Base-by-base conservation (phyloP, 1,284 basidiomycete species). In the Trametes sp. region DNA sequence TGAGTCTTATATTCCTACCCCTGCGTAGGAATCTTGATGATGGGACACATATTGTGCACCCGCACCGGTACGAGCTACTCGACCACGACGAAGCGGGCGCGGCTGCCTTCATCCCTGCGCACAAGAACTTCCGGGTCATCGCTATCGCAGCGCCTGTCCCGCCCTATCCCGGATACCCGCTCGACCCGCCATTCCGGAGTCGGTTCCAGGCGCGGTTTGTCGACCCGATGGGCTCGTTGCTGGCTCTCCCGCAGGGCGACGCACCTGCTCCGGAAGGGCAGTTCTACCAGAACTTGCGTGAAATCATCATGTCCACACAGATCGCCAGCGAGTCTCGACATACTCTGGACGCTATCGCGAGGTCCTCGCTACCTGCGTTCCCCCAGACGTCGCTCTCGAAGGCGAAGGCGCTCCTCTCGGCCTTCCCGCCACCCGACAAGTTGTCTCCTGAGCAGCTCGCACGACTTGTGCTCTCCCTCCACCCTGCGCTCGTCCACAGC, bases 41-140 rank as follows among this genome's bases (percentile, higher is more conserved):
- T 59, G 87, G 87, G 28, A 87, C 92, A 66, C 87, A 94, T 81
- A 87, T 89, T 48, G 81, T 89, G 28, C 87, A 89, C 66, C 83
- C 86, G 0, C 83, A 86, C 58, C 82, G 86, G 42, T 83, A 82
- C 65, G 79, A 80, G 9, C 80, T 84, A 51, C 73, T 88, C 14
- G 81, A 83, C 24, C 46, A 71, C 42, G 59, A 61, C 1, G 61
- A 75, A 2, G 68, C 73, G 10, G 67, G 59, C 4, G 72, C 74
- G 5, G 70, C 75, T 16, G 67, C 74, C 24, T 86, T 88, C 70
- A 81, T 88, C 46, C 83, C 85, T 9, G 87, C 87, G 2, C 86
- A 88, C 75, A 82, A 80, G 74, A 82, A 86, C 65, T 88, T 88
- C 68, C 80, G 86, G 23, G 85, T 88, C 31, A 83, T 89, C 42